Percentiles rank a stretch among this genome's conserved stretches.
These are phyloP conservation scores for Jaltomata sinuosa DNA, from an alignment of 257 asterid genomes.

Conservation along the genomic window DNA sequence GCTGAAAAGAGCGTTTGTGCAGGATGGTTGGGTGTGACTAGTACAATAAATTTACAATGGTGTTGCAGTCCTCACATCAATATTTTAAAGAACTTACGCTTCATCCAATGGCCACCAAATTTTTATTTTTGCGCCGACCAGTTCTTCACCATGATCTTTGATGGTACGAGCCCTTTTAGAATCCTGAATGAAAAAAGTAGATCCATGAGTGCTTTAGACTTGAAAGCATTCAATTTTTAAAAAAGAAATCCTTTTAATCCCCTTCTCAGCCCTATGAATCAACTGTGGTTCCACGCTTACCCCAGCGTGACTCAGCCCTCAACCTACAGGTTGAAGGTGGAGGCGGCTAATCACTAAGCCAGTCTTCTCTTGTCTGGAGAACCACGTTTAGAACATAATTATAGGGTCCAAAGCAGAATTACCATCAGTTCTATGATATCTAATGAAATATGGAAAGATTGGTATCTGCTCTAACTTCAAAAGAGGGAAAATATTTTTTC, in stretches of 20 bases:
- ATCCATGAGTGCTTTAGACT: not conserved
- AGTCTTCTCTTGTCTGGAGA: not conserved
- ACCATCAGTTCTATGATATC: not conserved
- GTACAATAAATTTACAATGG: not conserved
- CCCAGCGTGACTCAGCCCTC: not conserved
- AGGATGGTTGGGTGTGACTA: not conserved
- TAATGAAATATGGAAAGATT: not conserved
- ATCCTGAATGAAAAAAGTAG: constrained; percentile 15
- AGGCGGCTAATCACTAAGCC: not conserved
- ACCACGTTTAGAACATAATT: not conserved
- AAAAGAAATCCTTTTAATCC: not conserved
- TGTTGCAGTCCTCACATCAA: not conserved
- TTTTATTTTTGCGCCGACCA: constrained; percentile 38
- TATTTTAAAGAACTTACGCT: constrained; percentile 21
- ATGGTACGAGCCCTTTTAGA: constrained; percentile 3
- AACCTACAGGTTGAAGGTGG: not conserved
- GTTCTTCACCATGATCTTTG: constrained; percentile 28
- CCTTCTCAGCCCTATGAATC: not conserved
- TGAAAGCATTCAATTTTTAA: not conserved
- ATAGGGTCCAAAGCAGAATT: not conserved
- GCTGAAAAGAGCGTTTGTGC: not conserved
- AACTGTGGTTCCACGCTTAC: not conserved
- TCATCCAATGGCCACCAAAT: constrained; percentile 44
- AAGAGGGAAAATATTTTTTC: not conserved
- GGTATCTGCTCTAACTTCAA: not conserved